These are phyloP conservation scores for Sequoia sempervirens DNA, from an alignment of 75 land plant genomes.

Conservation along the genomic window DNA sequence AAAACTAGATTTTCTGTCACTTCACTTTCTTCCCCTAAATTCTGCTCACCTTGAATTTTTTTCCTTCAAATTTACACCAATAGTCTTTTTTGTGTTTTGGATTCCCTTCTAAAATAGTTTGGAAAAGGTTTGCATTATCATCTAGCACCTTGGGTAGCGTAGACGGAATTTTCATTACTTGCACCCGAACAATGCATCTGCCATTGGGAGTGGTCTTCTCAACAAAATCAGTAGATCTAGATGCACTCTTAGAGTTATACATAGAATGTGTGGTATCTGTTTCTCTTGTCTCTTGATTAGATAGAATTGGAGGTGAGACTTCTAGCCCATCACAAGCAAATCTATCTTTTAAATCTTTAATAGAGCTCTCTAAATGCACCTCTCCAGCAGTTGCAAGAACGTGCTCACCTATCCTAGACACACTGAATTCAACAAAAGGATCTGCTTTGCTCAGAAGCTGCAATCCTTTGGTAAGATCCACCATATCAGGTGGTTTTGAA, in stretches of 20 bases:
- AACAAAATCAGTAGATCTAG: conserved; percentile 33
- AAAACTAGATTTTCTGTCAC: conserved; percentile 48
- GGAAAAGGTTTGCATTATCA: conserved; percentile 51
- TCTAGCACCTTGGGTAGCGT: conserved; percentile 67
- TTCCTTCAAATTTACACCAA: conserved; percentile 6
- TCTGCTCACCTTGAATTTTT: conserved; percentile 15
- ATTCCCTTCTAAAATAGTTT: conserved; percentile 46
- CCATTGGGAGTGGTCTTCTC: conserved; percentile 84
- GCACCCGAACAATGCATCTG: conserved; percentile 69
- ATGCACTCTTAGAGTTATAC: conserved; percentile 28
- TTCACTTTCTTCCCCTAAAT: conserved; percentile 6
- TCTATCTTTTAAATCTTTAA: conserved; percentile 84
- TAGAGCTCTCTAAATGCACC: conserved; percentile 92
- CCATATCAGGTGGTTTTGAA: conserved; percentile 81
- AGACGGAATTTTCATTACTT: conserved; percentile 60
- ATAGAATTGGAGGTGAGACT: conserved; percentile 88
- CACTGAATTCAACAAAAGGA: conserved; percentile 88
- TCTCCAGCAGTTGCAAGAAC: conserved; percentile 93
- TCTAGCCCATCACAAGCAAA: conserved; percentile 77
- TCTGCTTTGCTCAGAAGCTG: conserved; percentile 81
- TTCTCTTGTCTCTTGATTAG: conserved; percentile 80
- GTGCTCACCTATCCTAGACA: conserved; percentile 88
- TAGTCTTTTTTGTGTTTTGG: conserved; percentile 12
- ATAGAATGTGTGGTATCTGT: conserved; percentile 27
- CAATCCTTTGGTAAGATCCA: conserved; percentile 67